phyloP scores from a whole-genome alignment of 305 asterid genomes.

The Solanum aculeatissimum region DNA sequence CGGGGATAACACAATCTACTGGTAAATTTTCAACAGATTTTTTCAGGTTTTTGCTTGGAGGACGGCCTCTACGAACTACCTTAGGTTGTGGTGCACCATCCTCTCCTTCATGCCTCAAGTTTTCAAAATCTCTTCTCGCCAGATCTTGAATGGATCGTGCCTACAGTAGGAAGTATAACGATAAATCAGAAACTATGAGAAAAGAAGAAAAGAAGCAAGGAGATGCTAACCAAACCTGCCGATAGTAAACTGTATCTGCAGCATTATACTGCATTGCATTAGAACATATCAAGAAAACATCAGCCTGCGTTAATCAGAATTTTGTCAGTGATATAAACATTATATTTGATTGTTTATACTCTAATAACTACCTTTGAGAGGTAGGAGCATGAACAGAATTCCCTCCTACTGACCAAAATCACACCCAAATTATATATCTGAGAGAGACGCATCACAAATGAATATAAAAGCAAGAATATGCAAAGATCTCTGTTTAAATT shows the following conservation, averaged over 20 bases:
- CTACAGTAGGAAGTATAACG: conserved; percentile 23
- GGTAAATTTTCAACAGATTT: conserved; percentile 48
- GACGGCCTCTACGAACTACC: conserved; percentile 90
- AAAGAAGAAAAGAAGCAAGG: not conserved
- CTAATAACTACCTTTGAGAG: not conserved
- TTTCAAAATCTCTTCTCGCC: conserved; percentile 78
- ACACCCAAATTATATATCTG: not conserved
- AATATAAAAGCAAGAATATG: not conserved
- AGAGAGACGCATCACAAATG: not conserved
- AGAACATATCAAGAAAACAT: conserved; percentile 77
- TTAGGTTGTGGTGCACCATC: conserved; percentile 85
- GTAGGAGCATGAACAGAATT: not conserved
- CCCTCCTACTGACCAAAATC: not conserved
- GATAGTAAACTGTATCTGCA: conserved; percentile 72
- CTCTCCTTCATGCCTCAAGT: conserved; percentile 82
- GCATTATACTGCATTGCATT: conserved; percentile 97
- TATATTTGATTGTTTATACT: not conserved
- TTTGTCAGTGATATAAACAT: not conserved
- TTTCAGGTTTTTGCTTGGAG: conserved; percentile 74
- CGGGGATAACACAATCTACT: conserved; percentile 44
- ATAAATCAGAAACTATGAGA: not conserved
- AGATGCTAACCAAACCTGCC: conserved; percentile 57
- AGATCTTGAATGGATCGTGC: conserved; percentile 87
- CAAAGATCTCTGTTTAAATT: not conserved
- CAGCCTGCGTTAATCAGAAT: conserved; percentile 50